Evolutionary conservation across 2,329 filamentous ascomycete species (phyloP), one percentile per base, ranked within the genome.

Genomic region (Colletotrichum viniferum): DNA sequence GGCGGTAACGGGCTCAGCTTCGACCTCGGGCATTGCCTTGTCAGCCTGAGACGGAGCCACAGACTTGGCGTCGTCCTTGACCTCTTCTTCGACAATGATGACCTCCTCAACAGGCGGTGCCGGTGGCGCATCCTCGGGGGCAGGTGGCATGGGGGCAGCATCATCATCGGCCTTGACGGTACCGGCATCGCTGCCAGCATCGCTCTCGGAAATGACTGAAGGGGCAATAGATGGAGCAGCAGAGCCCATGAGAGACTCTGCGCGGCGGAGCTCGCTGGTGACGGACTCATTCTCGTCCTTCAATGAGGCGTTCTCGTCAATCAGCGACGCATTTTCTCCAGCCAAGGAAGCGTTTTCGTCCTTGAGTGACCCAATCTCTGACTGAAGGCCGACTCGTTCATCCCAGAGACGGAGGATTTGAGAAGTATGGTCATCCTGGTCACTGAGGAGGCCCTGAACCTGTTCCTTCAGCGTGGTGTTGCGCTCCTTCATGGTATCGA

Each of bases 241-340:
- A 13, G 73, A 75, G 10, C 73, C 73, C 52, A 75, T 68, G 26
- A 75, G 62, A 13, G 73, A 75, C 73, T 75, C 73, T 12, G 73
- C 69, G 9, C 73, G 73, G 13, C 69, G 36, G 32, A 75, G 73
- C 30, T 75, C 73, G 34, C 73, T 75, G 5, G 69, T 74, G 52
- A 77, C 74, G 6, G 73, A 70, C 13, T 76, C 69, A 24, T 76
- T 74, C 24, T 77, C 76, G 5, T 77, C 76, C 55, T 38, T 76
- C 38, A 77, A 68, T 18, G 67, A 72, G 7, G n/a, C 34, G 21
- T 72, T 72, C 28, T 72, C 69, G 4, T 56, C 52, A 24, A 24
- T 56, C n/a, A 56, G 30, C 10, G 60, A 62, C 5, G 60, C 60
- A 13, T 62, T 62, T 24, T 74, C 73, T n/a, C 73, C 71, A 3